Base-by-base conservation (phyloP, 192 early-diverging fungal species). In the Gaertneriomyces semiglobifer region DNA sequence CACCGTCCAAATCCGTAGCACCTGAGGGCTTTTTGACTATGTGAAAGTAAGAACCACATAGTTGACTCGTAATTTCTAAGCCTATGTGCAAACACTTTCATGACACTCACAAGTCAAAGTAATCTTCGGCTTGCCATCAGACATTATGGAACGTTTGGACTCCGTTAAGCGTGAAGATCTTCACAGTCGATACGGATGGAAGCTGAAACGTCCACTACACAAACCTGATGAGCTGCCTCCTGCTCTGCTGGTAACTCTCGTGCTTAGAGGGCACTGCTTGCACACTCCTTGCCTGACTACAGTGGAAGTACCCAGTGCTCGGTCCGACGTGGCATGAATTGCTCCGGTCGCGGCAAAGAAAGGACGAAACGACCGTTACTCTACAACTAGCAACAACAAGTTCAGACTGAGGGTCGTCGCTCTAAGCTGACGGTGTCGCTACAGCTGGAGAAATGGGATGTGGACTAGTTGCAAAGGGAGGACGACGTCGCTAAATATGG, bases 31-130 rank as follows among this genome's bases (percentile, higher is more conserved):
- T 12, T 16, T 4, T 39, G 55, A 39, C 55, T 38, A 16, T 57
- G 50, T 52, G 50, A 52, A 52, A 20, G 20, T 52, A 52, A 18
- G n/a, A 57, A 16, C 55, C 5, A 57, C 12, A 57, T 25, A 39
- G 38, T 57, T 57, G 12, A 39, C 8, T 9, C 12, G 16, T 14
- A 25, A 14, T 12, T 39, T 14, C 16, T 38, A 57, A 3, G 39
- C 5, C 6, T 33, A 14, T 57, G 6, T 18, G 20, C n/a, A 57
- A 16, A 4, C 3, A 39, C 14, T 14, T 14, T 12, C 33, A 39
- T 9, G 39, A 14, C 12, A 57, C 55, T 57, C 55, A 57, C 55
- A 38, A 38, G 20, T 16, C 8, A 57, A 39, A 38, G 14, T 14
- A 38, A 57, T 57, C 33, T 57, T 57, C 55, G 14, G 14, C 16